Base-by-base conservation (phyloP, 176 grass and related monocot species). In the Aegilops tauschii region DNA sequence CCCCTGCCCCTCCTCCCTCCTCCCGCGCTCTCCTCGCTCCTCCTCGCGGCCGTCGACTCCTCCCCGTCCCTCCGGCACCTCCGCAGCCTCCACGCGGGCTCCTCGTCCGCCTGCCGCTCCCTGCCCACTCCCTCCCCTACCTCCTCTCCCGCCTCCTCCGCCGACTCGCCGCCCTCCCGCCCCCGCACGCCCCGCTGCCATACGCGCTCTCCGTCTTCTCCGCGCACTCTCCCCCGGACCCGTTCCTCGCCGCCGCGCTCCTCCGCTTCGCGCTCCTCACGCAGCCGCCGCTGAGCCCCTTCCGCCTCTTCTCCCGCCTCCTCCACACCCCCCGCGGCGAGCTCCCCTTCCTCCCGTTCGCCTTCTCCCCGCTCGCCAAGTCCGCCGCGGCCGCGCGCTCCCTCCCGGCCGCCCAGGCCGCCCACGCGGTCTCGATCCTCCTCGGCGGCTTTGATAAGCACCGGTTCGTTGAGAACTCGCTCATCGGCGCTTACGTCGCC, bases 401-500 rank as follows among this genome's bases (percentile, higher is more conserved):
- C 67, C 83, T 86, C 6, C 83, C 56, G 1, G 83, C 83, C 5
- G 80, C 83, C 0, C 32, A 84, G 12, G 74, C 80, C 20, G 74
- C 83, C 20, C 82, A 80, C 61, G 86, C 89, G 21, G 80, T 67
- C 4, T 45, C 86, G 1, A 69, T 83, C 30, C 76, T 88, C 6
- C 11, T 84, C 17, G 92, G 92, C 10, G 92, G 92, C 20, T 89
- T 94, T 5, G 86, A 94, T 17, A 82, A 30, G 40, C 89, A 94
- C 23, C 69, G 65, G 10, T 89, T 89, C 29, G 92, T 94, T 9
- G 86, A 87, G 87, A 94, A 94, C 82, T 88, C 93, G 31, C 52
- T 94, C 39, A 92, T 94, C 31, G 75, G 84, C 2, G 80, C 83
- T 0, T 92, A 87, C 0, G 85, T 88, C 0, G 70, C 80, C 0